Percentiles rank a stretch among this genome's conserved stretches.
These are phyloP conservation scores for Mycena albidolilacea DNA, from an alignment of 768 basidiomycete genomes.

Conservation along the genomic window DNA sequence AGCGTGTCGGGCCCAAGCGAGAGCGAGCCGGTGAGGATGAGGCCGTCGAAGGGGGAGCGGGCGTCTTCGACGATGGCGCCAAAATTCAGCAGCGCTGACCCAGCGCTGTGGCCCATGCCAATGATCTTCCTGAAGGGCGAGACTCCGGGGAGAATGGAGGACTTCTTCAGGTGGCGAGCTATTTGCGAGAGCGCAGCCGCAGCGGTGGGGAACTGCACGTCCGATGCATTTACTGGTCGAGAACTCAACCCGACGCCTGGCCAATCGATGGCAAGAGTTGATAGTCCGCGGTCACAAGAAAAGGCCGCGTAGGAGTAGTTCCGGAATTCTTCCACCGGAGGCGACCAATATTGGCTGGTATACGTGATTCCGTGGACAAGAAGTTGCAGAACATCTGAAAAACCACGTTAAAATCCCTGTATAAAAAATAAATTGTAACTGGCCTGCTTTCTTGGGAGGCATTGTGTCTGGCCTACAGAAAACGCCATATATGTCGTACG, in stretches of 20 bases:
- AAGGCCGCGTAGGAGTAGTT: not conserved
- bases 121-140: not conserved
- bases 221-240: not conserved
- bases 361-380: conserved; percentile 4
- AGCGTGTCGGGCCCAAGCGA: not conserved
- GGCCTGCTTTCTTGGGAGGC: not conserved
- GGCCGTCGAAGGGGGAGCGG: not conserved
- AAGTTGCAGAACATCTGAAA: not conserved
- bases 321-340: not conserved
- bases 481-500: not conserved
- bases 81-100: not conserved
- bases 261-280: not conserved
- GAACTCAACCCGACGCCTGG: not conserved
- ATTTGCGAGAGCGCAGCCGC: not conserved
- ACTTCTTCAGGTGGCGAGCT: not conserved
- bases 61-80: not conserved
- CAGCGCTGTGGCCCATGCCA: not conserved
- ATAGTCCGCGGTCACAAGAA: not conserved
- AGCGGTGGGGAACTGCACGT: not conserved
- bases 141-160: not conserved
- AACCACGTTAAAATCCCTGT: not conserved
- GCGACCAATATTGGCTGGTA: conserved; percentile 1
- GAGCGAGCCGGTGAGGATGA: not conserved
- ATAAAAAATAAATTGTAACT: not conserved
- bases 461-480: not conserved